Evolutionary conservation across 768 basidiomycete genomes (phyloP).

Genomic region (Mycena latifolia): DNA sequence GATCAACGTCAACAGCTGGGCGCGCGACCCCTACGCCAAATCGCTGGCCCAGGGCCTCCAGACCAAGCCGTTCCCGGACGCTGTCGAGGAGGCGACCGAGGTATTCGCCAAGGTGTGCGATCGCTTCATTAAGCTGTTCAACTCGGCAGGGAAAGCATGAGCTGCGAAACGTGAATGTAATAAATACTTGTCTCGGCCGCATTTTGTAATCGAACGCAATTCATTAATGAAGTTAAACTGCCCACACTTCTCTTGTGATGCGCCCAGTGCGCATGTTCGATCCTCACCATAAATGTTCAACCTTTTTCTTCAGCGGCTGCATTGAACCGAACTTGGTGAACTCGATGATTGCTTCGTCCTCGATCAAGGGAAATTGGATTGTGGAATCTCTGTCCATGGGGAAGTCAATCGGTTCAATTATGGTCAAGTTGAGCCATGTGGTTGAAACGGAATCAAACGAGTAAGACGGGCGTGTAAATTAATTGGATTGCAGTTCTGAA

Average conservation of each 20-base stretch:
- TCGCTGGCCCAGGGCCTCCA: conserved; percentile 46
- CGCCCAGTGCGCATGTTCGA: too few species aligned
- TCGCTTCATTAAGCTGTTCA: conserved; percentile 55
- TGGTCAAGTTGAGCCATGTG: neutral
- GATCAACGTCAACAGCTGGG: conserved; percentile 64
- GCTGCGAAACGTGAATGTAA: neutral
- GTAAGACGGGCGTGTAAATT: neutral
- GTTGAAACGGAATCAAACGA: neutral
- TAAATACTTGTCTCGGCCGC: neutral
- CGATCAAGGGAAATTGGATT: too few species aligned
- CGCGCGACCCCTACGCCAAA: conserved; percentile 57
- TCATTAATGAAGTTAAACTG: neutral
- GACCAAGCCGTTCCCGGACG: conserved; percentile 57
- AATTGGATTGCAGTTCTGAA: neutral
- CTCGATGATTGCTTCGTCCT: too few species aligned
- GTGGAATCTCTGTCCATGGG: too few species aligned
- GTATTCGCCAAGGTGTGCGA: conserved; percentile 55
- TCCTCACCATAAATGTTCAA: too few species aligned
- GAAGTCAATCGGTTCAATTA: too few species aligned
- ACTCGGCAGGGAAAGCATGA: conserved; percentile 55
- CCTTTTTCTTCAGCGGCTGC: too few species aligned
- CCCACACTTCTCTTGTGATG: too few species aligned
- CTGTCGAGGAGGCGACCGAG: conserved; percentile 58
- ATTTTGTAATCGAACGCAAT: neutral
- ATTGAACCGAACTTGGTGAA: too few species aligned